Evolutionary conservation across 2,329 filamentous ascomycete genomes (phyloP).

Genomic region (Pyricularia grisea): DNA sequence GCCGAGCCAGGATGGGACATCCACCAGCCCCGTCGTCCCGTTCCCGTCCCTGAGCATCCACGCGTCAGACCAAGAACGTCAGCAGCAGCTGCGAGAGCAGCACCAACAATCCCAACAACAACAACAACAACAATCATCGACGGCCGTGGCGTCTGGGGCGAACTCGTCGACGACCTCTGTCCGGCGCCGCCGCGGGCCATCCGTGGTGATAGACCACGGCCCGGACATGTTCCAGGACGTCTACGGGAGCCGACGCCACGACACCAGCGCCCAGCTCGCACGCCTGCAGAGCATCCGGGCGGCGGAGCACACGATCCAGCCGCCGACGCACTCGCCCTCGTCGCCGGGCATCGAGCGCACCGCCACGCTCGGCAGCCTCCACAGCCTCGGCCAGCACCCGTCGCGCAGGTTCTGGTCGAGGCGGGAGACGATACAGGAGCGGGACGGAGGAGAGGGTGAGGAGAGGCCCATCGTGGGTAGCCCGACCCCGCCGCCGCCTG

Average conservation of each 20-base stretch:
- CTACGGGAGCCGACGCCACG: conserved; percentile 12
- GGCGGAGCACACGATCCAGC: neutral
- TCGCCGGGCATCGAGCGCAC: conserved; percentile 1
- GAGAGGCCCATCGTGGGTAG: neutral
- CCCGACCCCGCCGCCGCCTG: neutral
- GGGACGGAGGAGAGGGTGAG: neutral
- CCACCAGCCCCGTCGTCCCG: neutral
- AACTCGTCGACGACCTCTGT: conserved; percentile 1
- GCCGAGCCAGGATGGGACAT: neutral
- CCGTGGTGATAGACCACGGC: conserved; percentile 13
- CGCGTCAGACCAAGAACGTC: neutral
- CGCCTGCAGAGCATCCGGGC: conserved; percentile 7
- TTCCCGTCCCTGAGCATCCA: conserved; percentile 1
- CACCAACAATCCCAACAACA: neutral
- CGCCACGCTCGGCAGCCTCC: neutral
- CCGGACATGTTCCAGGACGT: conserved; percentile 16
- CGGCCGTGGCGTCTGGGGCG: neutral
- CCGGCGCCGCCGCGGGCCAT: conserved; percentile 7
- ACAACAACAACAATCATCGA: neutral
- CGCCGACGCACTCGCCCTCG: neutral
- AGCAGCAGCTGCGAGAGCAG: neutral
- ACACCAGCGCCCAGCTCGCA: conserved; percentile 6
- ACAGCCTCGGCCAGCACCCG: neutral
- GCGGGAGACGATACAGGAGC: neutral
- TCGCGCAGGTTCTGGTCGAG: neutral